phyloP scores from a whole-genome alignment of 192 early-diverging fungal species.

The Umbelopsis isabellina region DNA sequence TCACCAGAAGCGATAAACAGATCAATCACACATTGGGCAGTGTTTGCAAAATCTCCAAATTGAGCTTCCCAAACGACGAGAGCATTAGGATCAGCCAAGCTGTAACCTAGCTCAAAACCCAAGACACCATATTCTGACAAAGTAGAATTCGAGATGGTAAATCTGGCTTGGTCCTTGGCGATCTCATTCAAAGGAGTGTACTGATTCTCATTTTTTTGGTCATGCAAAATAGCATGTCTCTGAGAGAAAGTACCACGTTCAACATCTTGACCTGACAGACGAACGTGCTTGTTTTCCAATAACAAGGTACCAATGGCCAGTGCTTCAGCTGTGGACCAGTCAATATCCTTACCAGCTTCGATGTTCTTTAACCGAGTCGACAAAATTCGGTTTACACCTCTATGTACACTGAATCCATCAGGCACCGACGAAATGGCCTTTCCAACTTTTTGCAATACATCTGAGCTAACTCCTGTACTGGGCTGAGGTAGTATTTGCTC shows the following conservation, averaged over 20 bases:
- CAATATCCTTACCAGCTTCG: slow-evolving; percentile 80
- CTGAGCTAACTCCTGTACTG: slow-evolving; percentile 71
- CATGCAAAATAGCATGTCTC: slow-evolving; percentile 94
- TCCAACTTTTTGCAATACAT: slow-evolving; percentile 82
- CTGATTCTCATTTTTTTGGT: slow-evolving; percentile 85
- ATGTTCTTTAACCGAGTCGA: slow-evolving; percentile 83
- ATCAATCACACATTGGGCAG: slow-evolving; percentile 97
- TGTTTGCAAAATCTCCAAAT: slow-evolving; percentile 99
- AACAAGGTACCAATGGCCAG: slow-evolving; percentile 92
- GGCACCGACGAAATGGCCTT: slow-evolving; percentile 80
- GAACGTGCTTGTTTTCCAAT: slow-evolving; percentile 88
- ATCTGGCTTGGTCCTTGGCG: slow-evolving; percentile 79
- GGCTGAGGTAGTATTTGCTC: slow-evolving; percentile 66
- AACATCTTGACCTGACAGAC: slow-evolving; percentile 95
- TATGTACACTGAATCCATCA: slow-evolving; percentile 81
- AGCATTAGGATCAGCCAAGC: slow-evolving; percentile 90
- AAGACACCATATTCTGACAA: slow-evolving; percentile 94
- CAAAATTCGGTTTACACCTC: slow-evolving; percentile 84
- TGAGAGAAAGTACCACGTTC: slow-evolving; percentile 99
- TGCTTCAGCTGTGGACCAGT: slow-evolving; percentile 95
- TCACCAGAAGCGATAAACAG: slow-evolving; percentile 96
- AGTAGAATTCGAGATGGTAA: slow-evolving; percentile 96
- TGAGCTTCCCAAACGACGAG: slow-evolving; percentile 98
- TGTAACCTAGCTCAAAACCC: slow-evolving; percentile 98
- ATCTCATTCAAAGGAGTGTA: slow-evolving; percentile 89